These are phyloP conservation scores for Sporodiniella umbellata DNA, from an alignment of 371 early-diverging fungal species.

Conservation along the genomic window DNA sequence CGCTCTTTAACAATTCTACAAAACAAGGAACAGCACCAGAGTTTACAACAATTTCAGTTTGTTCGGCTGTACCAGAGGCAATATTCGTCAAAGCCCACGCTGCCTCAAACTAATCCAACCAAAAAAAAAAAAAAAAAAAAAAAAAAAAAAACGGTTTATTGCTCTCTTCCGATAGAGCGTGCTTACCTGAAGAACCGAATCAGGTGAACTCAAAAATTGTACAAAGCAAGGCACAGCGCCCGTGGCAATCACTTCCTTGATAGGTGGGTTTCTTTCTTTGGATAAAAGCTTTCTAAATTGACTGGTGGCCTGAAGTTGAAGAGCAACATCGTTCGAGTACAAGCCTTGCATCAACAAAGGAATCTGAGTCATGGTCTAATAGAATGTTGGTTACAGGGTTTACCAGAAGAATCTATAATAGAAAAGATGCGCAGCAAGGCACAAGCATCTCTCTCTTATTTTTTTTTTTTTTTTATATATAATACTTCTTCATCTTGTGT, in stretches of 20 bases:
- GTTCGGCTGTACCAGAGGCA: constrained; percentile 96
- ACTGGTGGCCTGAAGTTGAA: constrained; percentile 82
- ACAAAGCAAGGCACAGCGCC: constrained; percentile 97
- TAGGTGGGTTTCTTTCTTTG: constrained; percentile 98
- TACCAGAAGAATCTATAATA: constrained; percentile 38
- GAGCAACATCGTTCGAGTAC: constrained; percentile 69
- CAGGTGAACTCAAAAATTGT: constrained; percentile 80
- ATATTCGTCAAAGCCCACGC: constrained; percentile 99
- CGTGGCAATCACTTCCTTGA: constrained; percentile 93
- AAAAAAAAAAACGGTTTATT: too few species aligned
- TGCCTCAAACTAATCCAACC: constrained; percentile 89
- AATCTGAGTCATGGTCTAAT: constrained; percentile 57
- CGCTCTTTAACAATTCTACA: constrained; percentile 85
- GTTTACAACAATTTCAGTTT: constrained; percentile 95
- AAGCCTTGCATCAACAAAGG: constrained; percentile 75
- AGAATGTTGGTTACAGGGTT: too few species aligned
- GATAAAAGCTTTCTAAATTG: constrained; percentile 96
- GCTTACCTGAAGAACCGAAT: constrained; percentile 86
- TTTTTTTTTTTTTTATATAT: background rate
- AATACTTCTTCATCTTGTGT: constrained; percentile 54
- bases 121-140: background rate
- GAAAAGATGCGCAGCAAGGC: background rate
- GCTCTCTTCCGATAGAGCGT: background rate
- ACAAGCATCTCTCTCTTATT: too few species aligned
- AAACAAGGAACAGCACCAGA: constrained; percentile 93